Base-by-base conservation (phyloP, 129 eudicot genomes). In the Artemisia tridentata region DNA sequence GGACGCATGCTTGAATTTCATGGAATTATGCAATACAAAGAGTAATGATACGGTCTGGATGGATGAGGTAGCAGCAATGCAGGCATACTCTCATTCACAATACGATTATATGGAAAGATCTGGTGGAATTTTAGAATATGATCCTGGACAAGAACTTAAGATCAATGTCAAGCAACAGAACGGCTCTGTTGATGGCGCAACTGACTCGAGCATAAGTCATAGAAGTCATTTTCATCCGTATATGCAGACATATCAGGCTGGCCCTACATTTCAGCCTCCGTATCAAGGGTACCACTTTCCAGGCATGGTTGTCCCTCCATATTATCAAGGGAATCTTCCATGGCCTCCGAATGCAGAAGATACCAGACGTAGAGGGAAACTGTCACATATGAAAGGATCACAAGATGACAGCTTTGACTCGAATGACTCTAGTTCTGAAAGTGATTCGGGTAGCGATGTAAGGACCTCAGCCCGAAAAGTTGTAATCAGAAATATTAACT, bases 51-150 rank as follows among this genome's bases (percentile, higher is more conserved):
- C 77, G 45, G 68, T 73, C 72, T 86, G 96, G 96, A 86, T 82
- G 86, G 89, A 86, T 83, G 88, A 86, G 63, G 72, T 89, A 54
- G 96, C 95, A 47, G 86, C 88, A 63, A 81, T 88, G 88, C 95
- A 88, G 82, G 96, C 84, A 15, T 80, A 31, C 78, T 70, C 88
- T 80, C 80, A 50, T 55, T 79, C 83, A 17, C 86, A 75, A 5
- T 65, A 72, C 50, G 66, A 93, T 5, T 86, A 72, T 68, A 15
- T 76, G 72, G 86, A 81, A 74, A 74, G 45, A 38, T 38, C 45
- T 7, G 45, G 45, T 38, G 45, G 45, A 38, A 38, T 38, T 38
- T 7, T 7, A 38, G 45, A 38, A 38, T 38, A 71, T 73, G 86
- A 80, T 17, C 80, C 29, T 56, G 58, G 58, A 27, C 75, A 56